Evolutionary conservation across 768 basidiomycete genomes (phyloP), one percentile per base, ranked within the genome.

Genomic region (Punctularia strigosozonata): DNA sequence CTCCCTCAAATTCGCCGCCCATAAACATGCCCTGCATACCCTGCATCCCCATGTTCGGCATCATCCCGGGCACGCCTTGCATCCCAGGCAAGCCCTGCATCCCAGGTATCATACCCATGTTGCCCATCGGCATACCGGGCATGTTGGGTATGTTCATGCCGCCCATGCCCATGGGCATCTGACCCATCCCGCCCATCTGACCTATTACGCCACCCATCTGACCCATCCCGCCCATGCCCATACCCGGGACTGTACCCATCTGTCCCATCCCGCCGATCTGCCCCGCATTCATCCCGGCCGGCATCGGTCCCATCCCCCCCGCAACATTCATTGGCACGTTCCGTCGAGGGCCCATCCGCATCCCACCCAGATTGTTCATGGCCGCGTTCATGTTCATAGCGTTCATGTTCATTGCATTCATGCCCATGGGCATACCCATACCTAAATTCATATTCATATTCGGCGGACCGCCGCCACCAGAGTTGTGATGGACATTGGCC

Each of bases 161-260:
- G n/a, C 33, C 33, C 33, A 34, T 34, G 8, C 33, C 33, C 33
- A 8, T 8, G 10, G 10, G 10, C 33, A 34, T 34, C 10, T 34
- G 10, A 8, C 33, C 33, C 33, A 34, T 34, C 10, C 19, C 19
- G 10, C 8, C 18, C 8, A 8, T 19, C 13, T 10, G 10, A 20
- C 33, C 33, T 19, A 34, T 34, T 10, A 28, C 15, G 10, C 26
- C 26, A 15, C 26, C 33, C 33, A 34, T 34, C 33, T 60, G 58
- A 38, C 60, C 59, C 59, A 65, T 64, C 12, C 61, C 56, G 58
- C 38, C 19, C 38, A 39, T 39, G 33, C 33, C 33, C 33, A 34
- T 34, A 34, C 33, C 19, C 33, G 20, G 10, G 19, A 10, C 33
- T 19, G 20, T 34, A 10, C 10, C 33, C 33, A 19, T 8, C 12